Percentiles rank a stretch among this genome's conserved stretches.
Conservation (phyloP, 176 grass and related monocot species). For the Zea mays region DNA sequence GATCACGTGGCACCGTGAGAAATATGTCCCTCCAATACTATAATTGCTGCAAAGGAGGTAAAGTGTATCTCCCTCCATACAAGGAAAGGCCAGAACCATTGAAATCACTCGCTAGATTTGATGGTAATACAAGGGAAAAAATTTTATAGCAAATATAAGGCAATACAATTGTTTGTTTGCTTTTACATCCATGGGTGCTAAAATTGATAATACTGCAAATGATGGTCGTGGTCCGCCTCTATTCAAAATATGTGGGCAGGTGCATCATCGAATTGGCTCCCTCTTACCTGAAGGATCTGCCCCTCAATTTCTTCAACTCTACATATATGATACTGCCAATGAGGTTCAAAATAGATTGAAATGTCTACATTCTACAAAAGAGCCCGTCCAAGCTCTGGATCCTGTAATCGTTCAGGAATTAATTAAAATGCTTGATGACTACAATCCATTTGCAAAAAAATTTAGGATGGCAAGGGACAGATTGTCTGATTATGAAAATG, state of each 20-base stretch:
- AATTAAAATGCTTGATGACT: not conserved
- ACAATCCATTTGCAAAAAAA: not conserved
- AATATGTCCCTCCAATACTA: too few species aligned
- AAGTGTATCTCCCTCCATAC: too few species aligned
- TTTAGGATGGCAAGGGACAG: not conserved
- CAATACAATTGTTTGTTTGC: not conserved
- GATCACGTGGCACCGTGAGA: too few species aligned
- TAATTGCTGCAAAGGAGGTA: too few species aligned
- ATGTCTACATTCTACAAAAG: not conserved
- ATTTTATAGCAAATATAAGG: not conserved
- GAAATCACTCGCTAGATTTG: too few species aligned
- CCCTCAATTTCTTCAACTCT: not conserved
- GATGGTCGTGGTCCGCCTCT: not conserved
- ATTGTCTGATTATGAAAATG: not conserved
- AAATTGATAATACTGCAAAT: not conserved
- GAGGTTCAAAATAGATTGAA: not conserved
- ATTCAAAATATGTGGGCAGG: not conserved
- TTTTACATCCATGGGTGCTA: not conserved
- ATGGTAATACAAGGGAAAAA: too few species aligned
- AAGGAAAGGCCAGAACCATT: not conserved
- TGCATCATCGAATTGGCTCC: not conserved
- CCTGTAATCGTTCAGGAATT: not conserved
- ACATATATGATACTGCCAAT: not conserved
- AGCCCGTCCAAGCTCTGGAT: rapidly evolving
- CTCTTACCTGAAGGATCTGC: rapidly evolving